Evolutionary conservation across 2,329 filamentous ascomycete species (phyloP).

Genomic region (Fusarium sp.): DNA sequence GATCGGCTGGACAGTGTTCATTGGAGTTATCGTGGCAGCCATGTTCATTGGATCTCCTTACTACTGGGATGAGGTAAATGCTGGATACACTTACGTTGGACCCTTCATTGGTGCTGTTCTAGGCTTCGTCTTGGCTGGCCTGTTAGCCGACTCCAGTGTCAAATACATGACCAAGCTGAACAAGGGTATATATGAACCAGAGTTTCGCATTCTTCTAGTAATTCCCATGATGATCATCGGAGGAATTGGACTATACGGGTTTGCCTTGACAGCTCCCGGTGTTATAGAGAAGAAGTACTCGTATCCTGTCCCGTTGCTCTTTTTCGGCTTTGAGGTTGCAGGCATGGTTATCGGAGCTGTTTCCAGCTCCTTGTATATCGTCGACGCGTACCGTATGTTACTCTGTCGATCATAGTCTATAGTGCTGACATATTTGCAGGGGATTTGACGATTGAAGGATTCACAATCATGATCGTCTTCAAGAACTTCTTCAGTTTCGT

Average conservation of each 20-base stretch:
- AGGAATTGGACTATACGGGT: constrained; percentile 84
- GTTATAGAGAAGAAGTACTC: constrained; percentile 69
- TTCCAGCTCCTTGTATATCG: constrained; percentile 86
- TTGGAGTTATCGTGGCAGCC: constrained; percentile 84
- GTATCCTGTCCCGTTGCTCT: constrained; percentile 82
- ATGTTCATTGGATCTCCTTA: constrained; percentile 85
- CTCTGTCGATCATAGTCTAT: background rate
- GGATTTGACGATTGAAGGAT: constrained; percentile 86
- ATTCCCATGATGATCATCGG: constrained; percentile 85
- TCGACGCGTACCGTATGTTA: constrained; percentile 86
- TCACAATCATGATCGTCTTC: constrained; percentile 91
- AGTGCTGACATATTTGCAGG: constrained; percentile 58
- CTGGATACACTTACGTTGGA: constrained; percentile 88
- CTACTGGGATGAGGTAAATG: constrained; percentile 83
- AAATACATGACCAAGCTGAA: constrained; percentile 79
- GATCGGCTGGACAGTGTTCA: constrained; percentile 96
- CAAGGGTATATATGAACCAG: constrained; percentile 87
- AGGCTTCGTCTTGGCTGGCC: constrained; percentile 81
- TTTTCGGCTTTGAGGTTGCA: constrained; percentile 85
- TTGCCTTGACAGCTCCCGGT: constrained; percentile 78
- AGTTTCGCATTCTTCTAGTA: constrained; percentile 87
- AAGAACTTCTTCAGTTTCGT: constrained; percentile 95
- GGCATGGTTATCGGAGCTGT: constrained; percentile 95
- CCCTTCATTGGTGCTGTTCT: constrained; percentile 86
- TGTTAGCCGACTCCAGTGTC: constrained; percentile 79